A percentile compares a stretch with the other conserved stretches of the same genome.
Conservation (phyloP, 2,329 filamentous ascomycete species). For the Nothomitra cinnamomea region DNA sequence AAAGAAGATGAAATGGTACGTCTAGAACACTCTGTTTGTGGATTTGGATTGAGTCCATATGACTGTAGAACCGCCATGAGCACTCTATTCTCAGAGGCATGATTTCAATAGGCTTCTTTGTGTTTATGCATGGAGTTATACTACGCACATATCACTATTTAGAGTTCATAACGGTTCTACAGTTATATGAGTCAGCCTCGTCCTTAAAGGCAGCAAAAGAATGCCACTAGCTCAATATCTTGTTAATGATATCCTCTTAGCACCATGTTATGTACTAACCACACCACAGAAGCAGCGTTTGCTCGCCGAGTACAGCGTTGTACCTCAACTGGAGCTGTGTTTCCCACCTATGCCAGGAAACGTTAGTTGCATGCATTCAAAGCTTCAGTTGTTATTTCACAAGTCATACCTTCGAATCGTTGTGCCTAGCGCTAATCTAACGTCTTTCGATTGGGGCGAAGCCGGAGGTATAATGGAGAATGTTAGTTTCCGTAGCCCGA, state of each 20-base stretch:
- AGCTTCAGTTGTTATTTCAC: constrained; percentile 80
- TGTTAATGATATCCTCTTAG: neutral
- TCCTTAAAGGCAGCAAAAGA: neutral
- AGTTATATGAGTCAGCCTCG: neutral
- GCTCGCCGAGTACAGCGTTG: constrained; percentile 22
- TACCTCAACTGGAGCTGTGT: constrained; percentile 44
- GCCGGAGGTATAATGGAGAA: constrained; percentile 66
- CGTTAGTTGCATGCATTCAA: constrained; percentile 75
- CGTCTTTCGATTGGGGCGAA: constrained; percentile 81
- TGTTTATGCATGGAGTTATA: too few relatives aligned
- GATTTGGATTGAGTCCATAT: too few relatives aligned
- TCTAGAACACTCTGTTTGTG: neutral
- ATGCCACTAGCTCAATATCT: too few relatives aligned
- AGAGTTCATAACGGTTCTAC: neutral
- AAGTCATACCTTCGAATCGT: constrained; percentile 57
- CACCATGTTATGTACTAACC: neutral
- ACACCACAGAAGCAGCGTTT: constrained; percentile 21
- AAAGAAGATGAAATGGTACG: constrained; percentile 29
- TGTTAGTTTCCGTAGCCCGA: constrained; percentile 26
- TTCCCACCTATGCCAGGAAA: constrained; percentile 67
- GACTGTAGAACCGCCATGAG: too few relatives aligned
- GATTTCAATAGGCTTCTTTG: too few relatives aligned
- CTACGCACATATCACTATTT: too few relatives aligned
- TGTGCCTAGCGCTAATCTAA: constrained; percentile 74
- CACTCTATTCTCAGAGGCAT: too few relatives aligned